phyloP scores from a whole-genome alignment of 306 rosid species.

The Cyamopsis tetragonoloba region DNA sequence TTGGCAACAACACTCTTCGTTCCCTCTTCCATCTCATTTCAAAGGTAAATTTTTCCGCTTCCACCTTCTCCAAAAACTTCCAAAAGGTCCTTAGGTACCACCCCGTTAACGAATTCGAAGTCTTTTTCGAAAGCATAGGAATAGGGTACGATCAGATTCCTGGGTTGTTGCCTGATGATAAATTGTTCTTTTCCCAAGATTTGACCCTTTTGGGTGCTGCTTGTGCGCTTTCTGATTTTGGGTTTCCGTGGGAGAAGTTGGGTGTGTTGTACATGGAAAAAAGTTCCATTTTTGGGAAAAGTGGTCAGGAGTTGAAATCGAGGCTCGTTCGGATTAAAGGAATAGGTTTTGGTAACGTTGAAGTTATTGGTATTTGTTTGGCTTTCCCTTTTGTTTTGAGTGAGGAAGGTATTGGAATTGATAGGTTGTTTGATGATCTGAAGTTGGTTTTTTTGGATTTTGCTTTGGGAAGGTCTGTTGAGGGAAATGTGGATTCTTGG shows the following conservation, averaged over 20 bases:
- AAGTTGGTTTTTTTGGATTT: slow-evolving; percentile 42
- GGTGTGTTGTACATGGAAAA: slow-evolving; percentile 52
- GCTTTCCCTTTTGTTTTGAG: slow-evolving; percentile 55
- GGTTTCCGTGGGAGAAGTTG: slow-evolving; percentile 65
- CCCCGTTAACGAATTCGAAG: slow-evolving; percentile 66
- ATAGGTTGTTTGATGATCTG: slow-evolving; percentile 40
- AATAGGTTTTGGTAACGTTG: slow-evolving; percentile 40
- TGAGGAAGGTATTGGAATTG: slow-evolving; percentile 31
- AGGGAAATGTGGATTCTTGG: slow-evolving; percentile 56
- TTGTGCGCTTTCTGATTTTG: slow-evolving; percentile 49
- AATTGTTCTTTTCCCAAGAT: slow-evolving; percentile 58
- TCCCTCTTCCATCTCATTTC: slow-evolving; percentile 41
- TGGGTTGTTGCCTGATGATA: slow-evolving; percentile 43
- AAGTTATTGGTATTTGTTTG: slow-evolving; percentile 52
- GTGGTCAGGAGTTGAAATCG: slow-evolving; percentile 20
- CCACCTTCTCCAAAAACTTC: slow-evolving; percentile 36
- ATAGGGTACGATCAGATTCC: slow-evolving; percentile 32
- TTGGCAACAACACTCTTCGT: slow-evolving; percentile 40
- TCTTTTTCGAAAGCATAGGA: slow-evolving; percentile 75
- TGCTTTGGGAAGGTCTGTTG: slow-evolving; percentile 36
- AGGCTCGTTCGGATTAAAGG: slow-evolving; percentile 37
- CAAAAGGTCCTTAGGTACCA: slow-evolving; percentile 54
- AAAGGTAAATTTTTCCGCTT: slow-evolving; percentile 33
- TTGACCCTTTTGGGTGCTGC: slow-evolving; percentile 42
- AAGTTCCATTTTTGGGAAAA: slow-evolving; percentile 38